phyloP scores from a whole-genome alignment of 768 basidiomycete genomes.

The Boletus coccyginus region DNA sequence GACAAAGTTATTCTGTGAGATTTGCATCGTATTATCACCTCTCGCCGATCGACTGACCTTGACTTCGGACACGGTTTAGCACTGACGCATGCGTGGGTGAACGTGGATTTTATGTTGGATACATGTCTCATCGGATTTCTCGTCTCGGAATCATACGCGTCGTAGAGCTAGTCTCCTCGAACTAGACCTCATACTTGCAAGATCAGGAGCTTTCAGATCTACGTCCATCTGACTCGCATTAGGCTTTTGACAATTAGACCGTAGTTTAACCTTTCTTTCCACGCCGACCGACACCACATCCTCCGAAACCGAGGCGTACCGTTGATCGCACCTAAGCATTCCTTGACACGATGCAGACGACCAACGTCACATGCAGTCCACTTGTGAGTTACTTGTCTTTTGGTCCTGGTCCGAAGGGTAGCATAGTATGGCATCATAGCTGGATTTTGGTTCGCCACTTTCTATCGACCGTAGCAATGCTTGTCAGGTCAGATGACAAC shows the following conservation, averaged over 20 bases:
- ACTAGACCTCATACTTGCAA: background rate
- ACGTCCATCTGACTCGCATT: background rate
- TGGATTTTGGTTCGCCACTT: background rate
- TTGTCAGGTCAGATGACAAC: background rate
- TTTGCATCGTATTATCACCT: background rate
- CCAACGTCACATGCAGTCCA: slow-evolving; percentile 4
- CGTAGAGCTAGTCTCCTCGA: slow-evolving; percentile 23
- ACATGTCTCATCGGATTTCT: slow-evolving; percentile 90
- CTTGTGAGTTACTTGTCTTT: background rate
- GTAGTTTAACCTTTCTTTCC: too few species aligned
- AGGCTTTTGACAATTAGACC: background rate
- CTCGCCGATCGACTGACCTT: slow-evolving; percentile 1
- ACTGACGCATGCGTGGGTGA: slow-evolving; percentile 94
- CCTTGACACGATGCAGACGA: background rate
- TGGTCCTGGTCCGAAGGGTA: background rate
- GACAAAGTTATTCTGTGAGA: slow-evolving; percentile 87
- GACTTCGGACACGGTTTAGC: slow-evolving; percentile 42
- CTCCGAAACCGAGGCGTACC: background rate
- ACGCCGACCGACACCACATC: background rate
- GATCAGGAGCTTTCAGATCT: background rate
- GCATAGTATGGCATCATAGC: background rate
- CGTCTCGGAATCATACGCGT: slow-evolving; percentile 60
- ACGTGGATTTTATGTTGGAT: slow-evolving; percentile 94
- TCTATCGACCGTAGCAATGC: background rate
- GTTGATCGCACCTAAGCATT: background rate